Evolutionary conservation across 2,329 filamentous ascomycete species (phyloP).

Genomic region (Verruconis gallopava): DNA sequence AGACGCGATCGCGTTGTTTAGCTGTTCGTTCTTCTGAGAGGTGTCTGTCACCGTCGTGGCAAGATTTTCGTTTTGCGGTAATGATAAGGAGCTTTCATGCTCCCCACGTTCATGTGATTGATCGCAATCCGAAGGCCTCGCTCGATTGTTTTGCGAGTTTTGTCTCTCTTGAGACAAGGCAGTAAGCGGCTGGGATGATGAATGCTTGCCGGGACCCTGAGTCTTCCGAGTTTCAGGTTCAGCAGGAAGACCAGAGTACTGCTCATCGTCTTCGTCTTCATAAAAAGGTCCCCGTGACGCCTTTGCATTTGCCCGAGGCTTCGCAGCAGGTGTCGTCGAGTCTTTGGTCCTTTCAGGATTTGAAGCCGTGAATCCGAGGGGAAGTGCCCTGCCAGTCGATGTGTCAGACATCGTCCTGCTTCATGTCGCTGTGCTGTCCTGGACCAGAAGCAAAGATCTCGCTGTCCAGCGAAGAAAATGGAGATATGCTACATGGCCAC

Average conservation of each 20-base stretch:
- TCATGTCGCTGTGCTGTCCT: neutral
- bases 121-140: too few species aligned
- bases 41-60: neutral
- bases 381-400: neutral
- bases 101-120: neutral
- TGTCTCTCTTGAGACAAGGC: neutral
- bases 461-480: neutral
- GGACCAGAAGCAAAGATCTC: neutral
- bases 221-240: too few species aligned
- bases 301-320: neutral
- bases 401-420: neutral
- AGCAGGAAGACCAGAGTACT: too few species aligned
- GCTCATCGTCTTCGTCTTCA: neutral
- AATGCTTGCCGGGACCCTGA: too few species aligned
- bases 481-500: neutral
- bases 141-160: too few species aligned
- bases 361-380: too few species aligned
- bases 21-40: slow-evolving; percentile 1
- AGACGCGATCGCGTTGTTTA: slow-evolving; percentile 13
- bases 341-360: too few species aligned
- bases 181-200: neutral
- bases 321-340: too few species aligned
- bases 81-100: neutral
- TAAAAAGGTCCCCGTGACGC: neutral
- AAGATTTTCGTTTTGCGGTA: neutral